These are phyloP conservation scores for Dentiscutata heterogama DNA, from an alignment of 371 early-diverging fungal genomes.

Conservation along the genomic window DNA sequence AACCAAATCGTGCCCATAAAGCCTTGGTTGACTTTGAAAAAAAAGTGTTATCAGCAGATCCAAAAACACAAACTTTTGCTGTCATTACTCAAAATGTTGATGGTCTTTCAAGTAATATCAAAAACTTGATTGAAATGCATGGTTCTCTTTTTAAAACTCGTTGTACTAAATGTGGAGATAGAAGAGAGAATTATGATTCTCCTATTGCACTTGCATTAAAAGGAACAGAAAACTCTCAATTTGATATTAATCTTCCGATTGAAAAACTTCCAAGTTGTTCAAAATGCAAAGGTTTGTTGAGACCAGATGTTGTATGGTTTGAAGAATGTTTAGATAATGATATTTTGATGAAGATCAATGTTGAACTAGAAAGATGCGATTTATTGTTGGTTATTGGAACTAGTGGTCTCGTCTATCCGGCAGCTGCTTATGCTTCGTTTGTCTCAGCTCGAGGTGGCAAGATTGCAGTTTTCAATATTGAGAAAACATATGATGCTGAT, in stretches of 20 bases:
- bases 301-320: constrained; percentile 51
- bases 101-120: constrained; percentile 26
- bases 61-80: constrained; percentile 33
- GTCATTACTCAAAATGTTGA: constrained; percentile 47
- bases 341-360: constrained; percentile 6
- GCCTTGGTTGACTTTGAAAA: constrained; percentile 30
- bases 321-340: constrained; percentile 36
- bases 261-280: constrained; percentile 41
- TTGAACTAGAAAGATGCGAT: constrained; percentile 45
- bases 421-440: constrained; percentile 39
- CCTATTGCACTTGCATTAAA: constrained; percentile 37
- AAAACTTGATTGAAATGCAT: constrained; percentile 46
- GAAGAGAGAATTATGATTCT: constrained; percentile 27
- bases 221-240: constrained; percentile 28
- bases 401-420: constrained; percentile 48
- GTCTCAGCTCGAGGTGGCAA: constrained; percentile 39
- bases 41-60: constrained; percentile 2
- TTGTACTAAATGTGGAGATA: constrained; percentile 43
- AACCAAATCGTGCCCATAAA: constrained; percentile 43
- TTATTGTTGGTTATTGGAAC: constrained; percentile 47
- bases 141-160: constrained; percentile 44
- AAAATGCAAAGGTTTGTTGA: constrained; percentile 44
- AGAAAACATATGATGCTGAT: background rate
- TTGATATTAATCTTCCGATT: constrained; percentile 20
- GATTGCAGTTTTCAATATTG: constrained; percentile 48